A percentile compares a stretch with the other conserved stretches of the same genome.
phyloP scores from a whole-genome alignment of 306 rosid genomes.

The Senna tora region DNA sequence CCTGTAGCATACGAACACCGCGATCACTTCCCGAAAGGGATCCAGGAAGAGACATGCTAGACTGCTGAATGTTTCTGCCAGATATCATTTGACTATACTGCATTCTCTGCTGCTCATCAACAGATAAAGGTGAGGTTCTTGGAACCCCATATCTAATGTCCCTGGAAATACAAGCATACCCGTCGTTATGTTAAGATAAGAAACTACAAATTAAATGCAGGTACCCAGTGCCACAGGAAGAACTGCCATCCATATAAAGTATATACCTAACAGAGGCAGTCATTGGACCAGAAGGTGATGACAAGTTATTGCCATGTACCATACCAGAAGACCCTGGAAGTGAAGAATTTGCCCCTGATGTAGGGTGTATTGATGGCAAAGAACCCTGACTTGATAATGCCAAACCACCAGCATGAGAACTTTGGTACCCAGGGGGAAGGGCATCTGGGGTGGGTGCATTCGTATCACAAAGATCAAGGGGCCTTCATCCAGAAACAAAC shows the following conservation, averaged over 20 bases:
- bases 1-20: constrained; percentile 78
- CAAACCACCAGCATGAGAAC: constrained; percentile 70
- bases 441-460: constrained; percentile 68
- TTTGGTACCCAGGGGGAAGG: constrained; percentile 69
- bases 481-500: constrained; percentile 71
- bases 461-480: constrained; percentile 89
- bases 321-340: constrained; percentile 76
- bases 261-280: constrained; percentile 66
- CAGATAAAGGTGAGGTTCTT: constrained; percentile 68
- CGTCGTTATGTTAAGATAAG: constrained; percentile 5
- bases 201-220: neutral
- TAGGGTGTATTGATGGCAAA: constrained; percentile 60
- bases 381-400: constrained; percentile 76
- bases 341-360: constrained; percentile 67
- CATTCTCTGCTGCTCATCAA: constrained; percentile 90
- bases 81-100: constrained; percentile 81
- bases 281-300: constrained; percentile 65
- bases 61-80: constrained; percentile 71
- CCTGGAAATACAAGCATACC: constrained; percentile 45
- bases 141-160: constrained; percentile 78
- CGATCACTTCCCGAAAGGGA: constrained; percentile 83
- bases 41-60: constrained; percentile 71
- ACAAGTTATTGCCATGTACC: constrained; percentile 64
- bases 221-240: neutral
- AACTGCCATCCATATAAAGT: constrained; percentile 32